Conservation (phyloP, 116 monocot genomes). For the Thalassia testudinum region DNA sequence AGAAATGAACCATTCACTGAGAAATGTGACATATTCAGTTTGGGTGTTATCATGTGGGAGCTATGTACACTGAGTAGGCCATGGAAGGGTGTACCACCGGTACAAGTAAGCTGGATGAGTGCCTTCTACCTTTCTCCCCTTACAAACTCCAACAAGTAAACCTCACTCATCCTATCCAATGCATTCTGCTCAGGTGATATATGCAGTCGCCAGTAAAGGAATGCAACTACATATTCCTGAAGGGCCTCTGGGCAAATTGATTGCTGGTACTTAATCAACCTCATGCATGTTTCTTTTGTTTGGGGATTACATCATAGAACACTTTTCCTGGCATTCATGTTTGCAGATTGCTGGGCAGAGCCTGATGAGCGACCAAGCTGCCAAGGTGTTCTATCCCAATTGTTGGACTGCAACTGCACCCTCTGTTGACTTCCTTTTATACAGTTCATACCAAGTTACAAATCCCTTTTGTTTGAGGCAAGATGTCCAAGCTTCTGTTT, state of each 20-base stretch:
- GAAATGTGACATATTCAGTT: constrained; percentile 92
- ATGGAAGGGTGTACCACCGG: constrained; percentile 74
- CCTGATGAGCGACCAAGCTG: constrained; percentile 52
- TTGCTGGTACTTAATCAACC: constrained; percentile 29
- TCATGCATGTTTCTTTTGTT: not conserved
- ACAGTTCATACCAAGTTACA: too few relatives aligned
- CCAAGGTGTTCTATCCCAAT: constrained; percentile 56
- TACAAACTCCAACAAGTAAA: too few relatives aligned
- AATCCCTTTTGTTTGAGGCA: too few relatives aligned
- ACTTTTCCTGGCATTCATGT: not conserved
- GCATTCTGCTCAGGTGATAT: constrained; percentile 38
- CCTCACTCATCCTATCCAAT: too few relatives aligned
- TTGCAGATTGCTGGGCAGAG: constrained; percentile 52
- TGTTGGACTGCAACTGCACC: constrained; percentile 65
- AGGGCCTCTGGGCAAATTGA: constrained; percentile 78
- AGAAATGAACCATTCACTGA: constrained; percentile 81
- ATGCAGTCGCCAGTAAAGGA: constrained; percentile 80
- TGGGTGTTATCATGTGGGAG: constrained; percentile 99
- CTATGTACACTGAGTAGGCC: constrained; percentile 76
- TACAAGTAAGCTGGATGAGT: constrained; percentile 78
- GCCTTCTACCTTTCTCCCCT: too few relatives aligned
- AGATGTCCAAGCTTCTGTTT: too few relatives aligned
- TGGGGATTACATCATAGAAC: not conserved
- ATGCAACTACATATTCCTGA: constrained; percentile 66
- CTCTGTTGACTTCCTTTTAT: constrained; percentile 23